Percentiles rank a stretch among this genome's conserved stretches.
phyloP scores from a whole-genome alignment of 2,329 filamentous ascomycete genomes.

The Cladobotryum protrusum region DNA sequence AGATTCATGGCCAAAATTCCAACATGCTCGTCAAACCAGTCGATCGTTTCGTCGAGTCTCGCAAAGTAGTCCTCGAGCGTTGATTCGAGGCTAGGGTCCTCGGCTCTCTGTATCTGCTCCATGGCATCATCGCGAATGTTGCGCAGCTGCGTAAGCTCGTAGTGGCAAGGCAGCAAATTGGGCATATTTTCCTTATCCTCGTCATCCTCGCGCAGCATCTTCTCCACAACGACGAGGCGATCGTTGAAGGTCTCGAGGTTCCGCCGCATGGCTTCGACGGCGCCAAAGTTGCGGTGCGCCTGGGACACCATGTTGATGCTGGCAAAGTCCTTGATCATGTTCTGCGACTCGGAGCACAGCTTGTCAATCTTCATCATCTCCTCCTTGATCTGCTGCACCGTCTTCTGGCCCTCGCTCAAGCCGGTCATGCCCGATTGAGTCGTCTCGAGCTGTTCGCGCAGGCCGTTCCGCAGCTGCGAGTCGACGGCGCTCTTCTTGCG shows the following conservation, averaged over 20 bases:
- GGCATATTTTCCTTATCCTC: slow-evolving; percentile 83
- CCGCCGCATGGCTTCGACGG: slow-evolving; percentile 86
- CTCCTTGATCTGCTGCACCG: slow-evolving; percentile 88
- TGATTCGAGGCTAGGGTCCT: slow-evolving; percentile 66
- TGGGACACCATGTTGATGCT: slow-evolving; percentile 88
- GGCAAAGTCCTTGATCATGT: slow-evolving; percentile 94
- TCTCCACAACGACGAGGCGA: slow-evolving; percentile 68
- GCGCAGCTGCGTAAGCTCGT: slow-evolving; percentile 81
- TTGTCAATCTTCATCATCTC: slow-evolving; percentile 99
- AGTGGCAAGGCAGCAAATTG: slow-evolving; percentile 83
- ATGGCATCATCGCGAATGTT: slow-evolving; percentile 96
- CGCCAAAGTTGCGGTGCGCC: slow-evolving; percentile 93
- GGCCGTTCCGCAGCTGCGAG: slow-evolving; percentile 77
- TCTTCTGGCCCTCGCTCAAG: slow-evolving; percentile 83
- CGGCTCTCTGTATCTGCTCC: slow-evolving; percentile 81
- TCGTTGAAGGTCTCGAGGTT: slow-evolving; percentile 84
- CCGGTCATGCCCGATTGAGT: slow-evolving; percentile 90
- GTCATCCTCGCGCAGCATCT: slow-evolving; percentile 76
- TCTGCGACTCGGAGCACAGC: slow-evolving; percentile 93
- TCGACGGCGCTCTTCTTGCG: slow-evolving; percentile 93
- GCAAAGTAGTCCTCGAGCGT: slow-evolving; percentile 89
- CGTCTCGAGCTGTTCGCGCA: slow-evolving; percentile 88
- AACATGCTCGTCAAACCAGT: slow-evolving; percentile 94
- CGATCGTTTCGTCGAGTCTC: slow-evolving; percentile 77
- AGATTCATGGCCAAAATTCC: slow-evolving; percentile 83